These are phyloP conservation scores for Zygosaccharomyces bisporus DNA, from an alignment of 805 yeast genomes.

Conservation along the genomic window DNA sequence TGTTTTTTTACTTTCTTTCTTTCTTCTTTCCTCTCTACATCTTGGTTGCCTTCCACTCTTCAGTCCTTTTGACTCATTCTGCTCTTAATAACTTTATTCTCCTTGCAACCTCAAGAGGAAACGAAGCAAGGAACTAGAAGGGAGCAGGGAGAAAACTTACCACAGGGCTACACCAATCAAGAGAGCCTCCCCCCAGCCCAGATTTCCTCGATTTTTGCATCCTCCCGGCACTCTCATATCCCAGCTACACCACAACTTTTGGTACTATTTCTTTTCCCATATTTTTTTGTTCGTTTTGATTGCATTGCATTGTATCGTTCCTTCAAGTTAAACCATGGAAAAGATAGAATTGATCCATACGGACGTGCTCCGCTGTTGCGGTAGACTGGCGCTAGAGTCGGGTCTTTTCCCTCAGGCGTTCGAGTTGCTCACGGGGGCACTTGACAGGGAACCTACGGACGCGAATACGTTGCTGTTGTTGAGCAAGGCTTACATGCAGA, in stretches of 20 bases:
- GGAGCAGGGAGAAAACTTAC: background rate
- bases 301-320: background rate
- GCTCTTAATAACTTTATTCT: no score
- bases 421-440: constrained; percentile 16
- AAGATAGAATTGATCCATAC: constrained; percentile 11
- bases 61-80: background rate
- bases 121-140: background rate
- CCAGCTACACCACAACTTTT: no score
- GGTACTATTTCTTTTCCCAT: no score
- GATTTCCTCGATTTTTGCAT: no score
- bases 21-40: constrained; percentile 1
- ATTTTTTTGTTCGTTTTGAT: no score
- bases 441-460: constrained; percentile 19
- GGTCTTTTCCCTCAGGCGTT: constrained; percentile 19
- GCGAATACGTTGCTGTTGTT: constrained; percentile 18
- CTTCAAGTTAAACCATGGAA: constrained; percentile 4
- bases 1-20: background rate
- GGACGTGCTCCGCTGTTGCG: constrained; percentile 22
- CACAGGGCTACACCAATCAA: no score
- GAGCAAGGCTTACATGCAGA: constrained; percentile 18
- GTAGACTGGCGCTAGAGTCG: constrained; percentile 27
- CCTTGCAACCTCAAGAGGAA: no score
- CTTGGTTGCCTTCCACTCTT: background rate
- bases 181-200: no score
- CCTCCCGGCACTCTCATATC: background rate